Conservation (phyloP, 305 asterid genomes). For the Fraxinus nigra region DNA sequence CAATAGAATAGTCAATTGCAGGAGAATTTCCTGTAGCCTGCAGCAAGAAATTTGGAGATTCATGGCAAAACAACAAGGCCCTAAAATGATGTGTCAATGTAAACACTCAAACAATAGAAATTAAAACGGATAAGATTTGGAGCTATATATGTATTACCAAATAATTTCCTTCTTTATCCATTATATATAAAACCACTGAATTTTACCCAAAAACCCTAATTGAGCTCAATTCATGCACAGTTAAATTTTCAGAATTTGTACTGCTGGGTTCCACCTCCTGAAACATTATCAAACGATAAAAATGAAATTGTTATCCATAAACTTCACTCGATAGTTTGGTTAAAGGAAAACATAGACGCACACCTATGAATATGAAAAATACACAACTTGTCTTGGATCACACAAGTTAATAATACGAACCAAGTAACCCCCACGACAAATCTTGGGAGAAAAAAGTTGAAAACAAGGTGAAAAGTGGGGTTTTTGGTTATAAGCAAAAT, state of each 20-base stretch:
- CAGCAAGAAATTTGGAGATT: conserved; percentile 35
- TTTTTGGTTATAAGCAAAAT: conserved; percentile 14
- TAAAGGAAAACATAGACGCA: conserved; percentile 25
- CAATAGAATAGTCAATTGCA: conserved; percentile 38
- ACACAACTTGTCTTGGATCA: conserved; percentile 12
- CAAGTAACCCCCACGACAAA: conserved; percentile 5
- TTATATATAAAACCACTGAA: conserved; percentile 22
- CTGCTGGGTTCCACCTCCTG: conserved; percentile 38
- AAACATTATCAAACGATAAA: conserved; percentile 19
- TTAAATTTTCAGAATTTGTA: conserved; percentile 14
- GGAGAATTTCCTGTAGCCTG: conserved; percentile 27
- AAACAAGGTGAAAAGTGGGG: conserved; percentile 6
- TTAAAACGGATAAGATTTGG: conserved; percentile 16
- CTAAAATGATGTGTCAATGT: conserved; percentile 14
- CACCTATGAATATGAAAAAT: conserved; percentile 20
- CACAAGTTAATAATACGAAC: conserved; percentile 14
- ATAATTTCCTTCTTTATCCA: conserved; percentile 63
- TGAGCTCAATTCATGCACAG: conserved; percentile 25
- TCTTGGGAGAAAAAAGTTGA: conserved; percentile 18
- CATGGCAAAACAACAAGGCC: conserved; percentile 31
- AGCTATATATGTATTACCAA: conserved; percentile 30
- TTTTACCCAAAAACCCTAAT: conserved; percentile 28
- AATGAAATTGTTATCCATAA: neutral
- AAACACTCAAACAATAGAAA: neutral
- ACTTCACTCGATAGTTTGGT: conserved; percentile 26